Conservation (phyloP, 495 filamentous ascomycete species). For the Penicillium flavigenum region DNA sequence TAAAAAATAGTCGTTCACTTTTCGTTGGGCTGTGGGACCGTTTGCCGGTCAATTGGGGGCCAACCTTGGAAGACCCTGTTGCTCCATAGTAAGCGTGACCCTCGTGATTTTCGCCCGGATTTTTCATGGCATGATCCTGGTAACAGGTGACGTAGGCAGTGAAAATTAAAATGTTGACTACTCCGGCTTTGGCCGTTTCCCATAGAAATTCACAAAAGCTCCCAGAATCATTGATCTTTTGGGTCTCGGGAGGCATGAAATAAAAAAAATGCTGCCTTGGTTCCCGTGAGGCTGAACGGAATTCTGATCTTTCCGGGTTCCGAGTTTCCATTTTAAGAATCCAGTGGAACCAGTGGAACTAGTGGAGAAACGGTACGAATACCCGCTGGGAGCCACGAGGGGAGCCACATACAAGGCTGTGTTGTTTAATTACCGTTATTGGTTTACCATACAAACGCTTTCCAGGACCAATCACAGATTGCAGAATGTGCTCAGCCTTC, state of each 20-base stretch:
- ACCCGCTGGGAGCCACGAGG: constrained; percentile 6
- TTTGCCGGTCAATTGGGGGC: background rate
- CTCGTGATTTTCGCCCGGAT: background rate
- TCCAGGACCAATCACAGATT: constrained; percentile 21
- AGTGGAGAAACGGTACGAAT: constrained; percentile 11
- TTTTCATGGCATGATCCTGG: constrained; percentile 2
- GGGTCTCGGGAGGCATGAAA: no score
- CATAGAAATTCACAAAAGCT: no score
- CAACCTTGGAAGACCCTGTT: constrained; percentile 1
- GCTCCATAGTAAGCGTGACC: background rate
- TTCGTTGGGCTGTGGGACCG: constrained; percentile 2
- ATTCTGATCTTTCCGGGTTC: constrained; percentile 8
- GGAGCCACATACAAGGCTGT: constrained; percentile 3
- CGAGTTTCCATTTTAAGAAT: constrained; percentile 23
- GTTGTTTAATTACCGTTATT: background rate
- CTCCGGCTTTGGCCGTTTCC: no score
- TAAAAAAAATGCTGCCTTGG: constrained; percentile 5
- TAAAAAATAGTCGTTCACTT: background rate
- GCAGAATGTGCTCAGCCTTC: constrained; percentile 26
- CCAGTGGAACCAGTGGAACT: constrained; percentile 8
- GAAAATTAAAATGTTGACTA: background rate
- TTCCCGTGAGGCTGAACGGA: constrained; percentile 7
- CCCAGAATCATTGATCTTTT: no score
- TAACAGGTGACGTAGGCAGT: constrained; percentile 2
- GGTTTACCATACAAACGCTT: background rate